phyloP scores from a whole-genome alignment of 1,139 yeast species.

The Debaryomyces udenii region DNA sequence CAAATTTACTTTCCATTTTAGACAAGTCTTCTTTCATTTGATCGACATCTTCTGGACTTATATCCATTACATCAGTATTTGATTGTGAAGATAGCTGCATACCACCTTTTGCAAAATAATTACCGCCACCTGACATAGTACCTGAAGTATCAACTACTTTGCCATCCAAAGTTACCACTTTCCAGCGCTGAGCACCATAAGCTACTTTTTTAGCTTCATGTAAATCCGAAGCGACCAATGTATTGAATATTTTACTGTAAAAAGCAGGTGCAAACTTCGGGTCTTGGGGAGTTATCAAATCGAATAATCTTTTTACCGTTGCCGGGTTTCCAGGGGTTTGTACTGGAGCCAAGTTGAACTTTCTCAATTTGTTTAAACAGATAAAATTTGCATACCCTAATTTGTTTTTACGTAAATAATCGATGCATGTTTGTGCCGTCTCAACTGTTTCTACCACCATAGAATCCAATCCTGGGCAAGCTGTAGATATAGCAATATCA shows the following conservation, averaged over 20 bases:
- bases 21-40: slow-evolving; percentile 56
- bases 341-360: slow-evolving; percentile 61
- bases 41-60: slow-evolving; percentile 62
- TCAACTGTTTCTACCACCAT: slow-evolving; percentile 95
- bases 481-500: slow-evolving; percentile 94
- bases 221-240: slow-evolving; percentile 80
- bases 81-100: slow-evolving; percentile 52
- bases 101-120: slow-evolving; percentile 61
- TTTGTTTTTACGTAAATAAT: slow-evolving; percentile 78
- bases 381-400: slow-evolving; percentile 91
- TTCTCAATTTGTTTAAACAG: slow-evolving; percentile 72
- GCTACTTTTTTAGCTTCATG: slow-evolving; percentile 88
- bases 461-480: slow-evolving; percentile 88
- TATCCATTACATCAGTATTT: slow-evolving; percentile 24
- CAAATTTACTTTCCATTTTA: slow-evolving; percentile 58
- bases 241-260: slow-evolving; percentile 81
- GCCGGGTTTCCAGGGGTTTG: slow-evolving; percentile 69
- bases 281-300: slow-evolving; percentile 71
- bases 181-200: slow-evolving; percentile 75
- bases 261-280: slow-evolving; percentile 82
- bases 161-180: slow-evolving; percentile 94
- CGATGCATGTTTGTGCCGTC: slow-evolving; percentile 90
- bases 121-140: slow-evolving; percentile 97
- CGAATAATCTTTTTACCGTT: slow-evolving; percentile 79
- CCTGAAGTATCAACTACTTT: slow-evolving; percentile 94